Evolutionary conservation across 1,284 basidiomycete genomes (phyloP).

Genomic region (Naganishia sp.): DNA sequence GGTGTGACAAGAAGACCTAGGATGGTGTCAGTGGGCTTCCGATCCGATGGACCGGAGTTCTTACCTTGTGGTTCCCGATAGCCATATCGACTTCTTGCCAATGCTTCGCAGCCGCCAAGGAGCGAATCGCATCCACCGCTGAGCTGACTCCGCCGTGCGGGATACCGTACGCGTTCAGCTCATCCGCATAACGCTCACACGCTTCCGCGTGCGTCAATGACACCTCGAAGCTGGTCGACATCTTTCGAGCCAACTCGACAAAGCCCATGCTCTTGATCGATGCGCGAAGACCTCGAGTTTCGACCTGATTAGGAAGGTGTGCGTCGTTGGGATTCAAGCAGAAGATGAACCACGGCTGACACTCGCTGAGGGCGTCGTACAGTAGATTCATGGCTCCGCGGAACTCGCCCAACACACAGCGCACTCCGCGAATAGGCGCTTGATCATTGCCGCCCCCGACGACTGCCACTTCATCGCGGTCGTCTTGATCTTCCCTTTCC

Average conservation of each 20-base stretch:
- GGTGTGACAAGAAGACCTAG: conserved; percentile 86
- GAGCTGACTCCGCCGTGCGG: conserved; percentile 45
- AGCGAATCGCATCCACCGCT: conserved; percentile 50
- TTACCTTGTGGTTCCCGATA: conserved; percentile 75
- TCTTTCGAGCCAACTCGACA: conserved; percentile 72
- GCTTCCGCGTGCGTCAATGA: conserved; percentile 87
- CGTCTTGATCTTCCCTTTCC: conserved; percentile 60
- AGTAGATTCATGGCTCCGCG: conserved; percentile 77
- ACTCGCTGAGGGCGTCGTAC: conserved; percentile 85
- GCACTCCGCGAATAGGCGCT: conserved; percentile 51
- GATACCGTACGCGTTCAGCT: conserved; percentile 53
- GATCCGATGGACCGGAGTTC: conserved; percentile 29
- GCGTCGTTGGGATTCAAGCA: conserved; percentile 94
- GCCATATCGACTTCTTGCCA: conserved; percentile 74
- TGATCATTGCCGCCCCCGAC: conserved; percentile 50
- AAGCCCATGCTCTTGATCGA: conserved; percentile 83
- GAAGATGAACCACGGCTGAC: conserved; percentile 88
- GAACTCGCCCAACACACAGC: conserved; percentile 87
- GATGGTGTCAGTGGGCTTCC: background rate
- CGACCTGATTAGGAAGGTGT: conserved; percentile 88
- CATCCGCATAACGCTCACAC: conserved; percentile 73
- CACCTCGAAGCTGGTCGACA: conserved; percentile 72
- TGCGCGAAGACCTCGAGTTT: conserved; percentile 85
- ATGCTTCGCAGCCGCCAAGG: conserved; percentile 63
- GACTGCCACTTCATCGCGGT: conserved; percentile 56